phyloP scores from a whole-genome alignment of 192 early-diverging fungal genomes.

The Backusella mclennaniae region DNA sequence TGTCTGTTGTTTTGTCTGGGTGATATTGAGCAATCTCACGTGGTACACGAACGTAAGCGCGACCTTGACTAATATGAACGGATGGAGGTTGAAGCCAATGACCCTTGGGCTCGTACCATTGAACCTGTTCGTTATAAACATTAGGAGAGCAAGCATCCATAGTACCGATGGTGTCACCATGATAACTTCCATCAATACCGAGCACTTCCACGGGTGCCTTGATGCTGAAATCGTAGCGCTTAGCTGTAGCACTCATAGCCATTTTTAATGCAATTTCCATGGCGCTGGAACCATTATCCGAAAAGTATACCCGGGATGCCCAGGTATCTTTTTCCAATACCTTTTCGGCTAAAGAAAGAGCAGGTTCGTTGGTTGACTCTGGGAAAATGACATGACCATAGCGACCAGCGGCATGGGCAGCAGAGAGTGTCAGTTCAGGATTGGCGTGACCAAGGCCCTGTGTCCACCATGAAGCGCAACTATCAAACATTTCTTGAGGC shows the following conservation, averaged over 20 bases:
- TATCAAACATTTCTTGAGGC: constrained; percentile 64
- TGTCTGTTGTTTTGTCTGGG: not conserved
- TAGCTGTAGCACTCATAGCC: constrained; percentile 57
- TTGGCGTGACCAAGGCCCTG: constrained; percentile 75
- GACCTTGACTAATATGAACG: constrained; percentile 47
- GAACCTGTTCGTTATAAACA: constrained; percentile 64
- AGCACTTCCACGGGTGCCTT: constrained; percentile 51
- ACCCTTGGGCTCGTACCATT: constrained; percentile 67
- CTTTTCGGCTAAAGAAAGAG: constrained; percentile 55
- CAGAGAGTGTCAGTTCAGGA: constrained; percentile 52
- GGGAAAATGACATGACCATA: constrained; percentile 85
- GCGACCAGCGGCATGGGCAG: constrained; percentile 65
- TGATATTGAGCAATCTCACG: constrained; percentile 24
- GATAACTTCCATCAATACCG: constrained; percentile 76
- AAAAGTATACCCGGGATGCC: constrained; percentile 74
- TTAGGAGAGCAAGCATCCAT: constrained; percentile 81
- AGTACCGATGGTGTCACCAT: constrained; percentile 84
- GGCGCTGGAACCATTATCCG: constrained; percentile 79
- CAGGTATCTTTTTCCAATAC: constrained; percentile 58
- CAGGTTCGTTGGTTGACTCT: constrained; percentile 67
- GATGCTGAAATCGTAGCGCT: constrained; percentile 37
- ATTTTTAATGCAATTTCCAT: constrained; percentile 84
- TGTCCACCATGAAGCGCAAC: constrained; percentile 82
- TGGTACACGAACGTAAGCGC: constrained; percentile 43
- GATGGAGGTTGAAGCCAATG: constrained; percentile 72